Evolutionary conservation across 129 eudicot species (phyloP).

Genomic region (Artemisia annua): DNA sequence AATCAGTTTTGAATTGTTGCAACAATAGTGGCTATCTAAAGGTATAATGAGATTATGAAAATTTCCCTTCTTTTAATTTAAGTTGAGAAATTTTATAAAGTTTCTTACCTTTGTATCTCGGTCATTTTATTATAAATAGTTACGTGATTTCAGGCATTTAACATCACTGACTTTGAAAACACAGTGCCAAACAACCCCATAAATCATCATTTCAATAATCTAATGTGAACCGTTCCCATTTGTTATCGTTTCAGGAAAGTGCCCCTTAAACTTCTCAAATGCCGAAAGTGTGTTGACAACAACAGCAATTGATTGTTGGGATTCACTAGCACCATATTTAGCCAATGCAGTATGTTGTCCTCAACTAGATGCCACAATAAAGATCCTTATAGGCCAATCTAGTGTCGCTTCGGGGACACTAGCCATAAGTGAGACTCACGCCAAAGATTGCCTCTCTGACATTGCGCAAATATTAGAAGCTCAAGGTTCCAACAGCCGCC

Average conservation of each 20-base stretch:
- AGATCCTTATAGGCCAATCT: constrained; percentile 52
- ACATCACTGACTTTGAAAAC: too few species aligned
- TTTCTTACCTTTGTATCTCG: too few species aligned
- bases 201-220: too few species aligned
- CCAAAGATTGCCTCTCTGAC: constrained; percentile 60
- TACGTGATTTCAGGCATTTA: too few species aligned
- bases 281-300: constrained; percentile 39
- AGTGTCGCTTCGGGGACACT: constrained; percentile 35
- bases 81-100: too few species aligned
- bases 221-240: neutral
- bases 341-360: constrained; percentile 77
- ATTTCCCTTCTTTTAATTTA: too few species aligned
- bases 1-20: too few species aligned
- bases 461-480: constrained; percentile 44
- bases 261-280: constrained; percentile 51
- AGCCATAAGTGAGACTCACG: constrained; percentile 33
- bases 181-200: too few species aligned
- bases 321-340: constrained; percentile 58
- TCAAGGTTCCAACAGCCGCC: constrained; percentile 51
- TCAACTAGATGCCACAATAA: constrained; percentile 53
- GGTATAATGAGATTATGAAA: too few species aligned
- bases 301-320: constrained; percentile 69
- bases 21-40: too few species aligned
- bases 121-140: too few species aligned
- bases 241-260: constrained; percentile 44